These are phyloP conservation scores for Fraxinus quadrangulata DNA, from an alignment of 257 asterid species.

Conservation along the genomic window DNA sequence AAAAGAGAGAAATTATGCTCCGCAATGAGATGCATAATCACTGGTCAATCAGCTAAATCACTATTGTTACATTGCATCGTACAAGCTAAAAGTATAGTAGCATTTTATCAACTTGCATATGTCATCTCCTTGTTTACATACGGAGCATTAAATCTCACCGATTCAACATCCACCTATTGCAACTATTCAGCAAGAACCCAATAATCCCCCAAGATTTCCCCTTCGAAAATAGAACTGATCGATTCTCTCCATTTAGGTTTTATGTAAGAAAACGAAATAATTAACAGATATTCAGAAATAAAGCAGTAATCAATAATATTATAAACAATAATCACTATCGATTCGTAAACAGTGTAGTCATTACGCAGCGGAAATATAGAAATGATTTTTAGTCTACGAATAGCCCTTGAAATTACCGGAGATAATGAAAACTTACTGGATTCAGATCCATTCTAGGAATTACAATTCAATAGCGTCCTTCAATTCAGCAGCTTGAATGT, in stretches of 20 bases:
- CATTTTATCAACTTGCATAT: background rate
- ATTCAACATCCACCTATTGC: constrained; percentile 16
- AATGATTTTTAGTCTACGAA: background rate
- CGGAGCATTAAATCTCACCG: constrained; percentile 1
- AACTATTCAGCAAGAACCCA: constrained; percentile 12
- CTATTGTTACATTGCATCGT: background rate
- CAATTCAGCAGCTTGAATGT: constrained; percentile 5
- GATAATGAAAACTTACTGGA: constrained; percentile 32
- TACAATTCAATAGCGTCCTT: constrained; percentile 27
- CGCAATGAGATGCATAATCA: background rate
- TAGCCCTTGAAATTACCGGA: background rate
- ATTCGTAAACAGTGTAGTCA: constrained; percentile 4
- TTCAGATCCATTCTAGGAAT: constrained; percentile 38
- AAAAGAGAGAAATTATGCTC: background rate
- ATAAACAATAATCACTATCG: constrained; percentile 7
- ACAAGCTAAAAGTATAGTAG: background rate
- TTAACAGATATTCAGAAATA: constrained; percentile 23
- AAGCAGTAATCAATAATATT: background rate
- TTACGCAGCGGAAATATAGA: background rate
- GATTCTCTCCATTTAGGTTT: background rate
- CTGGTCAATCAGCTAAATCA: constrained; percentile 5
- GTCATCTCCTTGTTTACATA: background rate
- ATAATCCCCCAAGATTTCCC: constrained; percentile 27
- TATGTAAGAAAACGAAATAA: background rate
- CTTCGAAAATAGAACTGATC: constrained; percentile 10